Evolutionary conservation across 192 early-diverging fungal genomes (phyloP).

Genomic region (Chytriomyces confervae): DNA sequence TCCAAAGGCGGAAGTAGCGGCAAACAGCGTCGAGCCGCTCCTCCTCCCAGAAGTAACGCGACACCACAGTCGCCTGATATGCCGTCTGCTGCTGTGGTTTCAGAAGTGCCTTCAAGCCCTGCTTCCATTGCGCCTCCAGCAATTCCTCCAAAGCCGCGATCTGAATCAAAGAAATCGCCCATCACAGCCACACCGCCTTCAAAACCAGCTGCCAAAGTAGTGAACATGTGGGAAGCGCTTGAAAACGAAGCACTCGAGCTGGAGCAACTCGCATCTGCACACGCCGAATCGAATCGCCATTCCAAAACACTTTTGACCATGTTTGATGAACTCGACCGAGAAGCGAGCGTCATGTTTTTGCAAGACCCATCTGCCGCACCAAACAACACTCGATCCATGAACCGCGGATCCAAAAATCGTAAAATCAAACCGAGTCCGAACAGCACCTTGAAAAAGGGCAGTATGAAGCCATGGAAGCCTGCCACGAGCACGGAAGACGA

Average conservation of each 20-base stretch:
- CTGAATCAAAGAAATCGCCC: not conserved
- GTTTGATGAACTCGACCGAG: constrained; percentile 22
- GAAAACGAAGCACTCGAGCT: not conserved
- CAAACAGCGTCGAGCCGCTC: not conserved
- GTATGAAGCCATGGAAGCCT: constrained; percentile 3
- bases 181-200: not conserved
- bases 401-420: not conserved
- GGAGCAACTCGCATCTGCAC: not conserved
- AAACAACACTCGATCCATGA: not conserved
- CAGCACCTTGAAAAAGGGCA: not conserved
- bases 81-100: not conserved
- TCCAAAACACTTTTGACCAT: not conserved
- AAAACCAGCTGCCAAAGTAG: not conserved
- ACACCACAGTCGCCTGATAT: not conserved
- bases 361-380: not conserved
- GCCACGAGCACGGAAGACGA: not conserved
- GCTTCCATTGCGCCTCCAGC: not conserved
- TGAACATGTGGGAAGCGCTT: not conserved
- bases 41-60: not conserved
- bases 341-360: constrained; percentile 6
- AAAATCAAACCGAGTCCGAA: not conserved
- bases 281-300: not conserved
- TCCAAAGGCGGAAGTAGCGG: not conserved
- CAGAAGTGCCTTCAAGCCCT: not conserved
- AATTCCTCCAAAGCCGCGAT: not conserved